phyloP scores from a whole-genome alignment of 495 filamentous ascomycete genomes.

The Rostrohypoxylon terebratum region DNA sequence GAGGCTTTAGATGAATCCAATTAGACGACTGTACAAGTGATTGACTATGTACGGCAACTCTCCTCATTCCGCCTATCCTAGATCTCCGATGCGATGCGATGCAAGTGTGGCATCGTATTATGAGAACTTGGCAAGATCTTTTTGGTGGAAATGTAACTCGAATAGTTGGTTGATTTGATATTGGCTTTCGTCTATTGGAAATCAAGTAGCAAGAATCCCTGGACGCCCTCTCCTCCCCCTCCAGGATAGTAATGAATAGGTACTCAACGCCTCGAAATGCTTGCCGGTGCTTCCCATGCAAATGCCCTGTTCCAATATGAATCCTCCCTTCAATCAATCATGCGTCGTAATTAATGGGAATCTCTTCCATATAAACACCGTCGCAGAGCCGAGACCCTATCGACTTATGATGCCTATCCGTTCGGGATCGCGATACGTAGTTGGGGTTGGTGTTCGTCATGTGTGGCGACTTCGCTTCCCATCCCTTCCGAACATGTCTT shows the following conservation, averaged over 20 bases:
- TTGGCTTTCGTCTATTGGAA: slow-evolving; percentile 33
- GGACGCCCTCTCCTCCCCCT: slow-evolving; percentile 22
- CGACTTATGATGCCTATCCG: slow-evolving; percentile 1
- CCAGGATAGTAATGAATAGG: slow-evolving; percentile 29
- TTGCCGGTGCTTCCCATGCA: slow-evolving; percentile 41
- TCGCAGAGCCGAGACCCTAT: neutral
- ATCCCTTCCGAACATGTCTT: slow-evolving; percentile 72
- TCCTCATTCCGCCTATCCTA: neutral
- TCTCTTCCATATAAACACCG: slow-evolving; percentile 5
- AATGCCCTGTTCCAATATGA: slow-evolving; percentile 25
- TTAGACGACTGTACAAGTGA: neutral
- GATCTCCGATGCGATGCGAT: neutral
- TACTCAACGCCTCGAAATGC: slow-evolving; percentile 46
- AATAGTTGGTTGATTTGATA: slow-evolving; percentile 14
- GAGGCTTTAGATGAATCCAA: neutral
- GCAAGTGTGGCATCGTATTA: neutral
- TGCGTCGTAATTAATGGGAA: slow-evolving; percentile 25
- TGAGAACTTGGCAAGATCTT: neutral
- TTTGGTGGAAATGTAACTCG: neutral
- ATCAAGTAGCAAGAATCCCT: slow-evolving; percentile 24
- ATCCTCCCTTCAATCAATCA: slow-evolving; percentile 21
- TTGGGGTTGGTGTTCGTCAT: slow-evolving; percentile 51
- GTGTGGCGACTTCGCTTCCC: slow-evolving; percentile 79
- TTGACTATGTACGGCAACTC: slow-evolving; percentile 2
- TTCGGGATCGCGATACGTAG: neutral